phyloP scores from a whole-genome alignment of 2,329 filamentous ascomycete species.

The Lecanicillium sp. region DNA sequence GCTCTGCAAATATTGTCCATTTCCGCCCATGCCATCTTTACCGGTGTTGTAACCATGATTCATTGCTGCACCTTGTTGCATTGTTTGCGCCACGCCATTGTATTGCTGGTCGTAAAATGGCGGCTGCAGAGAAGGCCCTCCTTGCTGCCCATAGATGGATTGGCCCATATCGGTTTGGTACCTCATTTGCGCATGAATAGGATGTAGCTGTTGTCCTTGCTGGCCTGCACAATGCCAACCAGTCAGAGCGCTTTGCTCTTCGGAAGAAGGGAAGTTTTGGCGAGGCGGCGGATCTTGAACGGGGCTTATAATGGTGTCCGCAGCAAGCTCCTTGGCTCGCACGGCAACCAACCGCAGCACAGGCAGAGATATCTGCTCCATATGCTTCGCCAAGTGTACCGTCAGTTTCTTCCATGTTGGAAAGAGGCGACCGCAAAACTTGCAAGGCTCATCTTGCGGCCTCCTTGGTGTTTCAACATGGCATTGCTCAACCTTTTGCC shows the following conservation, averaged over 20 bases:
- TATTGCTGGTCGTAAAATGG: background rate
- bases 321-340: conserved; percentile 38
- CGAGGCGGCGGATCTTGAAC: conserved; percentile 48
- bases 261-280: conserved; percentile 18
- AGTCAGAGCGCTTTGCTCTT: conserved; percentile 11
- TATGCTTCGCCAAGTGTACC: conserved; percentile 88
- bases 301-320: conserved; percentile 60
- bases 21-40: background rate
- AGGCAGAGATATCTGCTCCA: conserved; percentile 85
- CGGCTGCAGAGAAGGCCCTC: background rate
- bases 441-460: conserved; percentile 71
- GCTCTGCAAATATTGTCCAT: conserved; percentile 16
- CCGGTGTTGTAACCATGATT: no score
- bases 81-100: background rate
- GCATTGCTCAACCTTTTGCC: conserved; percentile 70
- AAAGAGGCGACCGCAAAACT: conserved; percentile 77
- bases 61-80: background rate
- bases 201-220: conserved; percentile 3
- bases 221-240: conserved; percentile 1
- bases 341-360: conserved; percentile 54
- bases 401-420: conserved; percentile 87
- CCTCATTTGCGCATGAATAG: conserved; percentile 5
- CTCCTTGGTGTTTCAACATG: conserved; percentile 57
- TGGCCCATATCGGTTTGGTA: background rate
- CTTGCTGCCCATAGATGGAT: background rate